Evolutionary conservation across 169 alveolate genomes (phyloP).

Genomic region (Babesia bovis): DNA sequence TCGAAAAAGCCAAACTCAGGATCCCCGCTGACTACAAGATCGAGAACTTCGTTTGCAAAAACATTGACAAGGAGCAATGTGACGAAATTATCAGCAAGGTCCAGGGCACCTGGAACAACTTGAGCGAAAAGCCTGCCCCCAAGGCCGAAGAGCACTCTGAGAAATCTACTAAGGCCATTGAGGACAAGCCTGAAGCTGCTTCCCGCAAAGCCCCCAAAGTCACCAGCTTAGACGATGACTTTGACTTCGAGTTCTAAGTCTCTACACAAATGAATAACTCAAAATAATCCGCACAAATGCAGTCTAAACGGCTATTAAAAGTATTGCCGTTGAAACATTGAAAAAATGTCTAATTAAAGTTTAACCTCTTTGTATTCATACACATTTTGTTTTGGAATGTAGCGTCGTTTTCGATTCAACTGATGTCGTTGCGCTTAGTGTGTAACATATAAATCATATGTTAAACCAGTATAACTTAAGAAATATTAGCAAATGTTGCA

Average conservation of each 20-base stretch:
- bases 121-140: not conserved
- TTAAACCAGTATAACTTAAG: too few relatives aligned
- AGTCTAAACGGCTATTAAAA: not conserved
- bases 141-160: not conserved
- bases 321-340: too few relatives aligned
- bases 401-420: too few relatives aligned
- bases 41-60: constrained; percentile 37
- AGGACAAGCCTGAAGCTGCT: not conserved
- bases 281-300: not conserved
- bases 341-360: too few relatives aligned
- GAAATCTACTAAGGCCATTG: not conserved
- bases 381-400: too few relatives aligned
- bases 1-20: constrained; percentile 26
- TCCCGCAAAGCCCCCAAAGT: not conserved
- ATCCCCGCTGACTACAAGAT: constrained; percentile 50
- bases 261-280: not conserved
- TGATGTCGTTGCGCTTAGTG: too few relatives aligned
- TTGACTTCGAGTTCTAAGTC: not conserved
- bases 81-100: constrained; percentile 29
- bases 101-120: constrained; percentile 2
- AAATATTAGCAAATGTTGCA: too few relatives aligned
- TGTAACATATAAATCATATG: too few relatives aligned
- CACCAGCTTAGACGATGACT: not conserved
- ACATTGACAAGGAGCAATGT: constrained; percentile 18
- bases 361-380: too few relatives aligned